These are phyloP conservation scores for Sarocladiaceae sp. DNA, from an alignment of 2,329 filamentous ascomycete species.

Conservation along the genomic window DNA sequence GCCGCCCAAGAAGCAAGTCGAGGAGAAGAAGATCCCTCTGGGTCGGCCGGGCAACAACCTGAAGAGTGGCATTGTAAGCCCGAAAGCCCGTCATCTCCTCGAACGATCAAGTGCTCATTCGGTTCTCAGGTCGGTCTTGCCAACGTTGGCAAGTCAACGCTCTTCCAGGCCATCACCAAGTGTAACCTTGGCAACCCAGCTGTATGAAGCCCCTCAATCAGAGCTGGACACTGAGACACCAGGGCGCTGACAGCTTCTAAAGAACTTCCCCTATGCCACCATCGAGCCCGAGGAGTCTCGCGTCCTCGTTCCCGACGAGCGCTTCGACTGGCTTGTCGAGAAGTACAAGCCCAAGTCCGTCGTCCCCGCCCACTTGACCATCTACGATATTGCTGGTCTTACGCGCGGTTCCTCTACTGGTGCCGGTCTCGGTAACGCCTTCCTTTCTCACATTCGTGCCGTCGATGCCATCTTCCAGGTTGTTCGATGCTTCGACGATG, in stretches of 20 bases:
- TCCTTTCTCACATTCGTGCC: constrained; percentile 96
- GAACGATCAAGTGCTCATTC: constrained; percentile 10
- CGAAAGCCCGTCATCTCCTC: constrained; percentile 9
- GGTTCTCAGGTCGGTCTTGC: constrained; percentile 79
- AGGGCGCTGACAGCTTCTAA: constrained; percentile 33
- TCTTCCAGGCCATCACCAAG: constrained; percentile 99
- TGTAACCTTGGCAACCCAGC: constrained; percentile 95
- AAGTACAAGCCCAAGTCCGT: constrained; percentile 97
- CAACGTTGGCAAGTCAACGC: constrained; percentile 98
- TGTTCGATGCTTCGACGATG: constrained; percentile 95
- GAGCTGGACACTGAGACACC: constrained; percentile 26
- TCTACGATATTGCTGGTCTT: constrained; percentile 97
- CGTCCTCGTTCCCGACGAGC: constrained; percentile 91
- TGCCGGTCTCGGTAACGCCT: constrained; percentile 93
- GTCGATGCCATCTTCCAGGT: constrained; percentile 98
- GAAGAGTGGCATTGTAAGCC: constrained; percentile 94
- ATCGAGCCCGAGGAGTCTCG: constrained; percentile 98
- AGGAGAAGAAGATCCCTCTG: constrained; percentile 94
- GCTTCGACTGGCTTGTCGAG: constrained; percentile 90
- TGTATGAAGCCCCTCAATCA: constrained; percentile 47
- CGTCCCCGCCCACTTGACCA: constrained; percentile 95
- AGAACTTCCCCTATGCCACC: constrained; percentile 98
- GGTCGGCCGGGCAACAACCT: constrained; percentile 95
- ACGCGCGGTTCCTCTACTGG: constrained; percentile 94
- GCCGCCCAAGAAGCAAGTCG: constrained; percentile 88